Evolutionary conservation across 2,329 filamentous ascomycete genomes (phyloP), one percentile per base, ranked within the genome.

Genomic region (Capronia epimyces): DNA sequence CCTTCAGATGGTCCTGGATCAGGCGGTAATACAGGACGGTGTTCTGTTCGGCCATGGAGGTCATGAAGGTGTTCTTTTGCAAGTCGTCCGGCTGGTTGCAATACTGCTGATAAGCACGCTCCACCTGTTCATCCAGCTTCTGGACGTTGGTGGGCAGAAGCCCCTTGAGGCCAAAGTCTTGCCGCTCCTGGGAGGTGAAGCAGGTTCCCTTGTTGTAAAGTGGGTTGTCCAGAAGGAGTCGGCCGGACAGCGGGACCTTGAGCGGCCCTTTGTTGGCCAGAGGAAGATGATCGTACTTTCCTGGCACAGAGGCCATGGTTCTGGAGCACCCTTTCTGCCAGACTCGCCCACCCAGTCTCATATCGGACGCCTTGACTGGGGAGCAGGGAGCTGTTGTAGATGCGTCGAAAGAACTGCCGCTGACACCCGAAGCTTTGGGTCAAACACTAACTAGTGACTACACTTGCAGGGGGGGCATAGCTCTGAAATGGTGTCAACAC

Each of bases 41-140:
- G 67, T 93, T 95, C 67, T 95, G 89, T 61, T 88, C 82, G 63
- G 88, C 89, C 72, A 95, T 74, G 43, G 84, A 89, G 0, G 86
- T 87, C 75, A 95, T 78, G 64, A 95, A 95, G 0, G 87, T 90
- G 62, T 95, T 95, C 71, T 93, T 94, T 32, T 84, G 83, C 31
- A 95, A 69, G 32, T 56, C 84, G 78, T 64, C 84, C 79, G 0
- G 69, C 65, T 2, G 75, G 2, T 74, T 79, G 16, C 69, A 72
- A 68, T 90, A 95, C 65, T 95, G 89, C 59, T 88, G 70, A 65
- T 94, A 94, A 1, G 89, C 89, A 20, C 89, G 79, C 50, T 80
- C 71, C 43, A 81, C 80, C 65, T 95, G 89, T 62, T 88, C 81
- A 3, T 90, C 84, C 3, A 95, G 75, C 0, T 81, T 86, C 64